A percentile compares a stretch with the other conserved stretches of the same genome.
These are phyloP conservation scores for Biscutella auriculata DNA, from an alignment of 441 rosid genomes.

Conservation along the genomic window DNA sequence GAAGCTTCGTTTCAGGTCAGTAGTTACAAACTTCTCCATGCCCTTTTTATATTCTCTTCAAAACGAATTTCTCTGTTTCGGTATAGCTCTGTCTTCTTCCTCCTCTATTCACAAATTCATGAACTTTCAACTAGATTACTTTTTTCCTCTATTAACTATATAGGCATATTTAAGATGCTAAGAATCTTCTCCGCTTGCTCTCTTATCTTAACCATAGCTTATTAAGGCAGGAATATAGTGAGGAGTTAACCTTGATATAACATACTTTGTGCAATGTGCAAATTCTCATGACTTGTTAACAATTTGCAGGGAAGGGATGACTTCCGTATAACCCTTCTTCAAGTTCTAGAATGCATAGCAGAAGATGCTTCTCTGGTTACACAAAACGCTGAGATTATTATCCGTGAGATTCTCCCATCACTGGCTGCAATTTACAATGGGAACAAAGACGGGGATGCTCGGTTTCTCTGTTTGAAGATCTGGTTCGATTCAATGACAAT, in stretches of 20 bases:
- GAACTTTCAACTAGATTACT: not conserved
- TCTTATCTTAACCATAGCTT: too few species aligned
- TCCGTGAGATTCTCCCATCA: conserved; percentile 67
- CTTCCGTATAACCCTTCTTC: conserved; percentile 83
- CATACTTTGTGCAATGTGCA: not conserved
- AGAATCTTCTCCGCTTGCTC: too few species aligned
- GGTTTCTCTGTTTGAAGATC: conserved; percentile 86
- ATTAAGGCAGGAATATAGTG: too few species aligned
- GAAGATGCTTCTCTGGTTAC: conserved; percentile 57
- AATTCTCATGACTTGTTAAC: conserved; percentile 1
- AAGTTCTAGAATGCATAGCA: conserved; percentile 61
- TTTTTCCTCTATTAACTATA: not conserved
- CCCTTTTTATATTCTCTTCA: not conserved
- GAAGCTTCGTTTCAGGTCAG: conserved; percentile 85
- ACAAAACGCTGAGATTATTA: conserved; percentile 43
- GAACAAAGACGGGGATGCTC: conserved; percentile 86
- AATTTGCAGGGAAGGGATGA: conserved; percentile 76
- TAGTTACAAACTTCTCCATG: conserved; percentile 10
- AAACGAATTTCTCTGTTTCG: too few species aligned
- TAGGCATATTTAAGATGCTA: not conserved
- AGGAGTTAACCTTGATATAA: too few species aligned
- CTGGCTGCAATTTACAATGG: conserved; percentile 69
- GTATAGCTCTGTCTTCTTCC: too few species aligned
- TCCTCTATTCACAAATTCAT: too few species aligned
- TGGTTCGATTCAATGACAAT: conserved; percentile 71